phyloP scores from a whole-genome alignment of 371 early-diverging fungal genomes.

The Apophysomyces elegans region DNA sequence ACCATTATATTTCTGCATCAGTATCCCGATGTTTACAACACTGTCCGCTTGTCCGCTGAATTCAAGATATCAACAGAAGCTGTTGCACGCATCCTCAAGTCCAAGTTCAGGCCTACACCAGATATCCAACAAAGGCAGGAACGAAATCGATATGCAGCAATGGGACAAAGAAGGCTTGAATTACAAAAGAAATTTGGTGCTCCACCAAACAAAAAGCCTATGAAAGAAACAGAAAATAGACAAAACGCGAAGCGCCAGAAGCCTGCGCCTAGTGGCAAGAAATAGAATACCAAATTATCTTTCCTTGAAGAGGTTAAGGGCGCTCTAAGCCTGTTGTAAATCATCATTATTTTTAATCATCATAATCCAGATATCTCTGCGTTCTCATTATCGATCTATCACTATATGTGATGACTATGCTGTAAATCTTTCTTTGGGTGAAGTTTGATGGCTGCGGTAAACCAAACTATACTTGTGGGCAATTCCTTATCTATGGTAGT shows the following conservation, averaged over 20 bases:
- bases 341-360: no score
- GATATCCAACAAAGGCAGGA: constrained; percentile 39
- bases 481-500: no score
- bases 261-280: no score
- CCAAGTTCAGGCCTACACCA: constrained; percentile 30
- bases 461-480: no score
- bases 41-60: constrained; percentile 27
- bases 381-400: no score
- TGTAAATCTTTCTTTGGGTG: no score
- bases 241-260: not conserved
- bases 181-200: constrained; percentile 3
- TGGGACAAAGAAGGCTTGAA: constrained; percentile 26
- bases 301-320: no score
- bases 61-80: constrained; percentile 44
- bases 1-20: constrained; percentile 1
- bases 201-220: not conserved
- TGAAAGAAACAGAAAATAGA: not conserved
- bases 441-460: no score
- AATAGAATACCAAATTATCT: no score
- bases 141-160: constrained; percentile 38
- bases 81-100: constrained; percentile 42
- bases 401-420: no score
- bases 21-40: constrained; percentile 35
- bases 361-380: no score
- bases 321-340: no score